These are phyloP conservation scores for Ilyonectria mors-panacis DNA, from an alignment of 2,329 filamentous ascomycete species.

Conservation along the genomic window DNA sequence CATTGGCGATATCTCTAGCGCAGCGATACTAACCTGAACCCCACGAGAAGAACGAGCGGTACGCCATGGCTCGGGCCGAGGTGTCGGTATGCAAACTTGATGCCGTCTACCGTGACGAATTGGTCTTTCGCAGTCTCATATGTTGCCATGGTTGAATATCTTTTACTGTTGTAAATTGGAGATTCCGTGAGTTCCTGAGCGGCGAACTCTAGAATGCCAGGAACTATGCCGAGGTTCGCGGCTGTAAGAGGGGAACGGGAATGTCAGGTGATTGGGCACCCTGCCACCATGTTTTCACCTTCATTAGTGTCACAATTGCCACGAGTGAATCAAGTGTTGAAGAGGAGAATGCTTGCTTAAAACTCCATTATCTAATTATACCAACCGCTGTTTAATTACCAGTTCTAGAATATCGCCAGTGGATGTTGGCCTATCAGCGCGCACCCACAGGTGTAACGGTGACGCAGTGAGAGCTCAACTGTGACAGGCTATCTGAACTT, in stretches of 20 bases:
- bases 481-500: neutral
- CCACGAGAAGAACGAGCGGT: constrained; percentile 52
- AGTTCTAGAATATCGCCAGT: neutral
- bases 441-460: neutral
- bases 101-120: constrained; percentile 49
- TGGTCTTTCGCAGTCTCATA: constrained; percentile 49
- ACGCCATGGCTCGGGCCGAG: constrained; percentile 49
- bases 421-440: neutral
- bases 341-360: neutral
- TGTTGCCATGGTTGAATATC: constrained; percentile 45
- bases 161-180: neutral
- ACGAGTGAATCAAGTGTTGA: too few species aligned
- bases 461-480: neutral
- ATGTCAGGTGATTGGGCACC: neutral
- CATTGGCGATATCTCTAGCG: neutral
- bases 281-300: neutral
- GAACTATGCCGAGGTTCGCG: constrained; percentile 2
- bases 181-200: neutral
- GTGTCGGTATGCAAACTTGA: constrained; percentile 52
- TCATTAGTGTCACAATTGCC: neutral
- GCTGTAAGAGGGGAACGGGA: neutral
- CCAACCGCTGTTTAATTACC: neutral
- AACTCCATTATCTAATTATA: neutral
- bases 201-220: neutral
- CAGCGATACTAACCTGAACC: constrained; percentile 48